Base-by-base conservation (phyloP, 345 rosid genomes). In the Syzygium jambos region DNA sequence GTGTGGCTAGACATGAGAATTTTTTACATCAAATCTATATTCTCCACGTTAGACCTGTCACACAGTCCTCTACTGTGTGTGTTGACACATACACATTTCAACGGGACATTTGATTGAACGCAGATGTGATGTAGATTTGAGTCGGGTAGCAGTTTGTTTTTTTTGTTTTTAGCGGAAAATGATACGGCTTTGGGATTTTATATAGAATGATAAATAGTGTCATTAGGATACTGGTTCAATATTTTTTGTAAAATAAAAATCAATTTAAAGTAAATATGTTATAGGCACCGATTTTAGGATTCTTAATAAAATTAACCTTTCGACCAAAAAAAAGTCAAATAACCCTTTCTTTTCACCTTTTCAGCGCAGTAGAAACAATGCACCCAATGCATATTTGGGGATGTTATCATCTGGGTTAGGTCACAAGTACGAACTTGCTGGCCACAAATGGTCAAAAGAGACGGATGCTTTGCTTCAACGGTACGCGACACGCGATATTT, bases 51-150 rank as follows among this genome's bases (percentile, higher is more conserved):
- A 68, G 5, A 4, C 6, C 78, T 6, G 4, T 68, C 43, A 30
- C 1, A 1, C 11, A 7, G 1, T 7, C 5, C 0, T 29, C 5
- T 29, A 15, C 29, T 1, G 0, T 5, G 3, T 8, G 1, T 30
- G 3, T 65, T 8, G 41, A 29, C 19, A 17, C 0, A 0, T 29
- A 15, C 5, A 15, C 9, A 29, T 65, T 29, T 65, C 30, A 65
- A 65, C 1, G 1, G 2, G 78, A 65, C 22, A 29, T 65, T 7
- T 1, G 22, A 15, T 29, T 0, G 23, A 16, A 30, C 7, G 21
- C 23, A 65, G 30, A 65, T 0, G 23, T 1, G 30, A 30, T 38
- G 10, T 30, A 16, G 43, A 65, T 65, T 16, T 4, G 22, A 23
- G 19, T 68, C 0, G 3, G 4, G 5, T 30, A 65, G 5, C 7